Percentiles rank a stretch among this genome's conserved stretches.
Evolutionary conservation across 257 asterid species (phyloP).

Genomic region (Avicennia marina): DNA sequence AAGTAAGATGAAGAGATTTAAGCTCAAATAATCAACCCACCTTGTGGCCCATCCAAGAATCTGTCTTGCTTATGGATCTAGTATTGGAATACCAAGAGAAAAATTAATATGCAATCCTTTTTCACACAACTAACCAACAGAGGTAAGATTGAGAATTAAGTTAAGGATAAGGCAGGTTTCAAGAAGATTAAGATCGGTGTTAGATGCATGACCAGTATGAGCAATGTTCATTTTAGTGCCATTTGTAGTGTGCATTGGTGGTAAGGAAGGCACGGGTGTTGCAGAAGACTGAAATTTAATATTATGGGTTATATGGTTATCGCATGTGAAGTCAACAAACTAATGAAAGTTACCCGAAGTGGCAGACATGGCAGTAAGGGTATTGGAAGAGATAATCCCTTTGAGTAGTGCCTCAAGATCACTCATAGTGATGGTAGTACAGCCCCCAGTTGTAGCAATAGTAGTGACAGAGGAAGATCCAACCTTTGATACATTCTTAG

Average conservation of each 20-base stretch:
- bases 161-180: neutral
- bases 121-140: slow-evolving; percentile 9
- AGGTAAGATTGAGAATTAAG: neutral
- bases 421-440: slow-evolving; percentile 1
- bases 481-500: neutral
- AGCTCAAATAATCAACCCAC: slow-evolving; percentile 19
- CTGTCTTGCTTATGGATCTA: slow-evolving; percentile 6
- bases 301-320: slow-evolving; percentile 17
- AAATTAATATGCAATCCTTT: neutral
- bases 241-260: neutral
- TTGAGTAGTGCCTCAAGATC: slow-evolving; percentile 16
- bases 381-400: slow-evolving; percentile 10
- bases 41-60: slow-evolving; percentile 10
- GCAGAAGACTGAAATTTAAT: neutral
- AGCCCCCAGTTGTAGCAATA: neutral
- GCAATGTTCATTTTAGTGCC: neutral
- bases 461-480: neutral
- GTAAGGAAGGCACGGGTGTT: neutral
- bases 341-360: slow-evolving; percentile 14
- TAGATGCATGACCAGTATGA: neutral
- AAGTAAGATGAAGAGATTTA: neutral
- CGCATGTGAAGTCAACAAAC: slow-evolving; percentile 11
- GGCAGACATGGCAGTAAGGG: slow-evolving; percentile 2
- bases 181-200: neutral
- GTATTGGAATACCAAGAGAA: neutral